These are phyloP conservation scores for Mortierella sp. DNA, from an alignment of 371 early-diverging fungal species.

Conservation along the genomic window DNA sequence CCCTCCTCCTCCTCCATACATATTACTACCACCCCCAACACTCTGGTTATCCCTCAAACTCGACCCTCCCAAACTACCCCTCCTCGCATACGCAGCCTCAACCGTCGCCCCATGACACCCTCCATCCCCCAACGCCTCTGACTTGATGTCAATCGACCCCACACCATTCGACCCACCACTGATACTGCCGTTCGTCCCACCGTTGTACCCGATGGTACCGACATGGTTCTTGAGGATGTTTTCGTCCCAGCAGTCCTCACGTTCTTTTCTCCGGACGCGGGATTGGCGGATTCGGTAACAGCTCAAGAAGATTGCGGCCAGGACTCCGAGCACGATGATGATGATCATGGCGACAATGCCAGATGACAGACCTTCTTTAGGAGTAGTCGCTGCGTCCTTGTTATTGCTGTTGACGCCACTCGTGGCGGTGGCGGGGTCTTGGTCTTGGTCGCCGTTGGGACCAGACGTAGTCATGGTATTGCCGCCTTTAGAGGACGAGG, in stretches of 20 bases:
- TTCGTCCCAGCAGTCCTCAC: constrained; percentile 15
- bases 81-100: neutral
- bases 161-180: neutral
- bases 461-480: neutral
- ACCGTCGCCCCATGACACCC: too few species aligned
- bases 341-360: constrained; percentile 28
- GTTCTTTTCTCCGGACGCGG: neutral
- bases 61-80: neutral
- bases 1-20: neutral
- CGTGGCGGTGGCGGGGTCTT: neutral
- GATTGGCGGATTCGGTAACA: constrained; percentile 36
- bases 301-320: constrained; percentile 18
- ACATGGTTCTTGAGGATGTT: constrained; percentile 22
- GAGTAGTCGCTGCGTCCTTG: neutral
- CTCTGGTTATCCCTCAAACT: constrained; percentile 2
- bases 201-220: neutral
- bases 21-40: neutral
- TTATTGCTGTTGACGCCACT: neutral
- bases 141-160: neutral
- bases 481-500: neutral
- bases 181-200: neutral
- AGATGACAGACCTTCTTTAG: neutral
- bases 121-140: neutral
- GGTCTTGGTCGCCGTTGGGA: neutral
- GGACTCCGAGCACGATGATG: constrained; percentile 13